Percentiles rank a stretch among this genome's conserved stretches.
Conservation (phyloP, 305 asterid species). For the Andrographis paniculata region DNA sequence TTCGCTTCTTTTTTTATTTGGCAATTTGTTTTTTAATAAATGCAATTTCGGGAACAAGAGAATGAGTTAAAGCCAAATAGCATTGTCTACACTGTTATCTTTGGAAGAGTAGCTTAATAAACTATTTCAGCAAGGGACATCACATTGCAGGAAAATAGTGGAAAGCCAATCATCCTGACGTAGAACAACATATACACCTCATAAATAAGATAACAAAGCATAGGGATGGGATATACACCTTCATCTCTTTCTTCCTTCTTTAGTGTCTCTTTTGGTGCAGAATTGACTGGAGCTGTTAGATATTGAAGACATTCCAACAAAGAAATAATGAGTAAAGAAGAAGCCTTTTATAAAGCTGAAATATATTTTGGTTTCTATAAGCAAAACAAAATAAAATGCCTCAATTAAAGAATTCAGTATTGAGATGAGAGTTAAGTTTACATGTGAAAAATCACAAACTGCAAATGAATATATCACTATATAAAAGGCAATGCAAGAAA, state of each 20-base stretch:
- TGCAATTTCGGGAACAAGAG: not conserved
- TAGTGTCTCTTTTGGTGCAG: slow-evolving; percentile 59
- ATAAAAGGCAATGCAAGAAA: too few relatives aligned
- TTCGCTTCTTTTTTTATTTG: not conserved
- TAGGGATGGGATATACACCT: slow-evolving; percentile 36
- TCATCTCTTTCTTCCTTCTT: slow-evolving; percentile 51
- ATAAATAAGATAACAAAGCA: slow-evolving; percentile 11
- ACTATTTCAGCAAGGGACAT: slow-evolving; percentile 3
- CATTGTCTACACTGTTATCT: not conserved
- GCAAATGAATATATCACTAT: too few relatives aligned
- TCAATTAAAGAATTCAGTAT: too few relatives aligned
- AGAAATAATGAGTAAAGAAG: not conserved
- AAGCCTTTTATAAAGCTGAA: too few relatives aligned
- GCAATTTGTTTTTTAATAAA: too few relatives aligned
- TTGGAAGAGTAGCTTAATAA: not conserved
- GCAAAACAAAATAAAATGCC: too few relatives aligned
- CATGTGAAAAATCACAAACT: too few relatives aligned
- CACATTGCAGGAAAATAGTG: slow-evolving; percentile 7
- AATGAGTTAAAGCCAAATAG: not conserved
- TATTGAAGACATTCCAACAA: slow-evolving; percentile 16
- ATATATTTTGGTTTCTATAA: too few relatives aligned
- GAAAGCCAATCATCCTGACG: slow-evolving; percentile 4
- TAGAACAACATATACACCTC: not conserved
- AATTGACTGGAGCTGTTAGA: slow-evolving; percentile 33
- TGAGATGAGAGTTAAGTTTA: too few relatives aligned